Base-by-base conservation (phyloP, 148 eudicot genomes). In the Heliosperma pusillum region DNA sequence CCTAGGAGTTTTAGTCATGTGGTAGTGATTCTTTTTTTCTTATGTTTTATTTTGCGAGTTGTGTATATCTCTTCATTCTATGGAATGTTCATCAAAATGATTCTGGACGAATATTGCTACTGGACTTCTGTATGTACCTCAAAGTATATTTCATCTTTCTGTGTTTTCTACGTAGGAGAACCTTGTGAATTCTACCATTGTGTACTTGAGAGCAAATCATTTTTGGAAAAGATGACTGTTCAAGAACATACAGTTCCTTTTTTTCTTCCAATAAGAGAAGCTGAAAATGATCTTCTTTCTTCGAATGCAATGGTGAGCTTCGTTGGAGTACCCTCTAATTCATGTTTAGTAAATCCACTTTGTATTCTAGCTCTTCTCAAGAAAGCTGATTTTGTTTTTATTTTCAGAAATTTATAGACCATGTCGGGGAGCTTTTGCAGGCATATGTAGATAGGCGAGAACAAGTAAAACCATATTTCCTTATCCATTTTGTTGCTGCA, bases 191-290 rank as follows among this genome's bases (percentile, higher is more conserved):
- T 79, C 21, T 94, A 90, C 76, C 98, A 95, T 74, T 90, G 93
- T 72, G 94, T 95, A 63, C 96, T 92, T 55, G 97, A 95, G 83
- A 95, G 99, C 88, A 95, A 92, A 79, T 95, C 99, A 58, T 95
- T 95, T 82, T 89, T 95, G 82, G 96, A 95, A 79, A 95, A 95
- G 87, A 95, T 95, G 99, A 89, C 90, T 58, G 96, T 95, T 83
- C 87, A 89, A 78, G 97, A 92, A 79, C 99, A 95, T 82, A 95
- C 99, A 57, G 83, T 92, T 80, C 97, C 99, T 60, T 95, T 95
- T 82, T 95, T 95, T 79, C 84, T 95, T 82, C 99, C 99, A 29
- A 81, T 95, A 78, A 89, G 92, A 73, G 96, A 92, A 80, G 90
- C 91, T 47, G 99, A 95, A 86, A 95, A 83, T 85, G 97, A 95